Percentiles rank a stretch among this genome's conserved stretches.
Evolutionary conservation across 2,329 filamentous ascomycete species (phyloP).

Genomic region (Hysterium pulicare): DNA sequence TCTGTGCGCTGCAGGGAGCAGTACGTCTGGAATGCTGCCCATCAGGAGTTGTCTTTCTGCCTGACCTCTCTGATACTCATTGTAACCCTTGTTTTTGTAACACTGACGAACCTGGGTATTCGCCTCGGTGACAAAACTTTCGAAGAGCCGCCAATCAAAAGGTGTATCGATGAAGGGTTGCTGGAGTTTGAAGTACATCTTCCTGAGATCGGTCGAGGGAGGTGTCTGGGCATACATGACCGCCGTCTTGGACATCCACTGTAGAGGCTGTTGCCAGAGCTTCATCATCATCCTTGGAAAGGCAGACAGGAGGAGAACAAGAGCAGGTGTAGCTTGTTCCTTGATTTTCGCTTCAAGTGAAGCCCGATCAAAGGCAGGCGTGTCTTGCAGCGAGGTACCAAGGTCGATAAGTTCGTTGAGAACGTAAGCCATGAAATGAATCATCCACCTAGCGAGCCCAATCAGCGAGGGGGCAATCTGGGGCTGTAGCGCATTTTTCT

Average conservation of each 20-base stretch:
- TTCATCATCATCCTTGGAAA: constrained; percentile 38
- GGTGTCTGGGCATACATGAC: constrained; percentile 37
- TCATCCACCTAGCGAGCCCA: constrained; percentile 74
- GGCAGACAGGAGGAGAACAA: constrained; percentile 30
- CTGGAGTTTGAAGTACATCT: constrained; percentile 39
- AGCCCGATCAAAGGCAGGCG: constrained; percentile 26
- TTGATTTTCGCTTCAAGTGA: constrained; percentile 22
- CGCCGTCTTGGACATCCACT: constrained; percentile 28
- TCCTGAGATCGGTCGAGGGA: constrained; percentile 44
- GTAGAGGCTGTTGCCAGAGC: constrained; percentile 29
- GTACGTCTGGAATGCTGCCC: constrained; percentile 49
- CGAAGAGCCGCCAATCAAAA: constrained; percentile 45
- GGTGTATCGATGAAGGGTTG: constrained; percentile 34
- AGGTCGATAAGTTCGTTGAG: constrained; percentile 49
- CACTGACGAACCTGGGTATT: constrained; percentile 62
- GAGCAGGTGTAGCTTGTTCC: constrained; percentile 32
- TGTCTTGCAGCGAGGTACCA: constrained; percentile 40
- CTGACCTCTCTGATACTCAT: constrained; percentile 44
- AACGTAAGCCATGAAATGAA: constrained; percentile 61
- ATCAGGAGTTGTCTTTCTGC: constrained; percentile 54
- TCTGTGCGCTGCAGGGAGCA: constrained; percentile 47
- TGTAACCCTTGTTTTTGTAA: constrained; percentile 47
- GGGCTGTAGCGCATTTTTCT: constrained; percentile 37
- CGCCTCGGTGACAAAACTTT: constrained; percentile 54
- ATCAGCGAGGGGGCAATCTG: constrained; percentile 42